A percentile compares a stretch with the other conserved stretches of the same genome.
These are phyloP conservation scores for Prunus davidiana DNA, from an alignment of 306 rosid genomes.

Conservation along the genomic window DNA sequence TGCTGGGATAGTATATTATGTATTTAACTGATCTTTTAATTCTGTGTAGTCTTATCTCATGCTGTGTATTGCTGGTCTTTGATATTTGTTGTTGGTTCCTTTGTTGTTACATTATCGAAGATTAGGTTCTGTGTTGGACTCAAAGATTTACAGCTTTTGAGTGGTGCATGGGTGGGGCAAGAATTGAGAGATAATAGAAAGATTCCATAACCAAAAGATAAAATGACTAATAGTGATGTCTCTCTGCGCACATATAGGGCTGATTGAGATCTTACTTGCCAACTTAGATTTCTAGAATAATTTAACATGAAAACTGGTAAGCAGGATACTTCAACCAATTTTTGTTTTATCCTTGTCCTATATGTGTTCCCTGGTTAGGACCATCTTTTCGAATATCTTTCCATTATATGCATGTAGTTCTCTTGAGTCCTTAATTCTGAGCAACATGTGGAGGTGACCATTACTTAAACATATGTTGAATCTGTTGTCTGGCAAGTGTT, in stretches of 20 bases:
- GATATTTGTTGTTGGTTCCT: too few species aligned
- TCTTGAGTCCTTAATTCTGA: not conserved
- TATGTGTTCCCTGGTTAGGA: not conserved
- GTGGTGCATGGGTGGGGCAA: too few species aligned
- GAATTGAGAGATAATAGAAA: too few species aligned
- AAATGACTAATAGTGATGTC: too few species aligned
- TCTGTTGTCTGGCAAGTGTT: conserved; percentile 12
- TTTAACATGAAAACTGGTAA: conserved; percentile 7
- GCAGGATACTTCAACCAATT: not conserved
- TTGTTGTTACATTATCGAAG: too few species aligned
- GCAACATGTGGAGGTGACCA: not conserved
- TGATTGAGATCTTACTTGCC: not conserved
- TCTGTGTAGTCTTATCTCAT: not conserved
- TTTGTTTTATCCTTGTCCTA: not conserved
- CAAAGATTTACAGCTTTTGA: too few species aligned
- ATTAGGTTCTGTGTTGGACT: too few species aligned
- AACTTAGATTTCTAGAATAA: conserved; percentile 8
- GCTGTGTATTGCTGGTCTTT: not conserved
- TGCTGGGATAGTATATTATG: not conserved
- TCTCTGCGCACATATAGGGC: not conserved
- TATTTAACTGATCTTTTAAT: not conserved
- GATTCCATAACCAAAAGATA: too few species aligned
- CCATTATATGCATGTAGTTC: not conserved
- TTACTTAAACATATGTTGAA: not conserved
- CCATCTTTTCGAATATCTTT: not conserved